These are phyloP conservation scores for Daldinia eschscholtzii DNA, from an alignment of 2,329 filamentous ascomycete species.

Conservation along the genomic window DNA sequence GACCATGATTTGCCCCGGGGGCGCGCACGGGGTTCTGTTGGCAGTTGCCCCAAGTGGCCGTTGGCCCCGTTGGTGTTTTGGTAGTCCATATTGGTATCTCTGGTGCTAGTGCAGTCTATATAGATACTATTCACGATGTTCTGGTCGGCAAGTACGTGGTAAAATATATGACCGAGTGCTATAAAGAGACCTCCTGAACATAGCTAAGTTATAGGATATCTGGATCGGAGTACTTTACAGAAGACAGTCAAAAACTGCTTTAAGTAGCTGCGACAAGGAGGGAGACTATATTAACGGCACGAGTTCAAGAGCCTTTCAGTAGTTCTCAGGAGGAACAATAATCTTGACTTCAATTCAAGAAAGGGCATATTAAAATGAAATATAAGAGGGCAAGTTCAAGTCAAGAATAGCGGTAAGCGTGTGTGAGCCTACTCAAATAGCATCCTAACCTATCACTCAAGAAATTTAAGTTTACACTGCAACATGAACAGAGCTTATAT, in stretches of 20 bases:
- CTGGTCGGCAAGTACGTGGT: neutral
- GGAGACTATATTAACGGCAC: neutral
- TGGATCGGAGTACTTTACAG: neutral
- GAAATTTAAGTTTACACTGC: neutral
- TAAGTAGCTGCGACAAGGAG: neutral
- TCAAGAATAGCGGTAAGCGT: neutral
- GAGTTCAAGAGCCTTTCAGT: neutral
- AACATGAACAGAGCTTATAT: neutral
- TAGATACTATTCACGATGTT: too few relatives aligned
- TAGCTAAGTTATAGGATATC: neutral
- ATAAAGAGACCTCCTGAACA: neutral
- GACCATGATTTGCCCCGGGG: too few relatives aligned
- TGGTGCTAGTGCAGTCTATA: neutral
- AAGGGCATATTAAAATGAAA: neutral
- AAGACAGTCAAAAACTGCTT: neutral
- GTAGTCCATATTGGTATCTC: too few relatives aligned
- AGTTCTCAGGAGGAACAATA: neutral
- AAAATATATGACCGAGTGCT: neutral
- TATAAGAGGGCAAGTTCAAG: neutral
- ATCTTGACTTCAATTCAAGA: neutral
- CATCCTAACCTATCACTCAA: neutral
- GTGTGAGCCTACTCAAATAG: neutral
- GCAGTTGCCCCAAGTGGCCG: neutral
- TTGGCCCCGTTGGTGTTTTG: neutral
- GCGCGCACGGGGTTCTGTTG: neutral